Evolutionary conservation across 1,139 yeast genomes (phyloP), one percentile per base, ranked within the genome.

Genomic region (Saccharomyces hybrid): DNA sequence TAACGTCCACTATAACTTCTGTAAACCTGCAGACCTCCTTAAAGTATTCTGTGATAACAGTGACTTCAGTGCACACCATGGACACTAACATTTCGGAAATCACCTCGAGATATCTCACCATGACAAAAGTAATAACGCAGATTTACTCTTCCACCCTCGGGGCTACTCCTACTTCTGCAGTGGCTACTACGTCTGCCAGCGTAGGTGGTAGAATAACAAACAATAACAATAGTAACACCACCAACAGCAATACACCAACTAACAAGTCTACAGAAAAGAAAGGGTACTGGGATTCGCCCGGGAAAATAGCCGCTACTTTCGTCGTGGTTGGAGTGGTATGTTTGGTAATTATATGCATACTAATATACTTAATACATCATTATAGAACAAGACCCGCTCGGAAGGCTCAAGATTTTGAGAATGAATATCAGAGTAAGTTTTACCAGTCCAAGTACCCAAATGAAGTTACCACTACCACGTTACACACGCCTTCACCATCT

Each of bases 231-330:
- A 9, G 48, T 25, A 14, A 47, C 50, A 13, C 51, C 51, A 23
- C 23, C 52, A 16, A 44, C 49, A 13, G 52, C 50, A 23, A 23
- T 50, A n/a, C 32, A 53, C 14, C 54, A 4, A 32, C 47, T 30
- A 14, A 48, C 23, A 50, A 50, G 30, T 27, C 32, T 30, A n/a
- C 48, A 38, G 25, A 20, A 7, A 50, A 48, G 6, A 54, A 51
- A 5, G 61, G 70, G 0, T 73, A 70, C 56, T 73, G 75, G 67
- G 56, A 63, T 16, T 68, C 71, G 1, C 65, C 72, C 2, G 75
- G 75, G 0, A 73, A 73, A 62, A 73, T 73, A 11, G 74, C 71
- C 0, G 77, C 75, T 3, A 70, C 74, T 0, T 74, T 74, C 56
- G 68, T 66, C 9, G 72, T 64, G 1, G 73, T 73, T 13, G 77